Evolutionary conservation across 2,329 filamentous ascomycete species (phyloP).

Genomic region (Fusarium nematophilum): DNA sequence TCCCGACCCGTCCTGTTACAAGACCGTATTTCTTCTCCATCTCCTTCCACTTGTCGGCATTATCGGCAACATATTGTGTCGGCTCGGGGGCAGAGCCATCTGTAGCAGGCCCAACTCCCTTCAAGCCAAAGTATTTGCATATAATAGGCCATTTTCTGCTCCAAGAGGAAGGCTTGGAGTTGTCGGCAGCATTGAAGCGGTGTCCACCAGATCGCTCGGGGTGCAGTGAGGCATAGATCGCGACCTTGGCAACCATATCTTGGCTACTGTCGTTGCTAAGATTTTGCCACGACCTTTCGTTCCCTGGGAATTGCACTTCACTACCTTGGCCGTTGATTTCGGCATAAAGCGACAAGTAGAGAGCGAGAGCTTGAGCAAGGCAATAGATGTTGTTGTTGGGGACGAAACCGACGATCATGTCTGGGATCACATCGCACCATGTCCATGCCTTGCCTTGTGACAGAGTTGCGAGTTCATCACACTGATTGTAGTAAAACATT

Average conservation of each 20-base stretch:
- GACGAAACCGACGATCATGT: slow-evolving; percentile 57
- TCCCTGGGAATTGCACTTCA: slow-evolving; percentile 51
- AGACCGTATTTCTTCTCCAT: slow-evolving; percentile 49
- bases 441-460: slow-evolving; percentile 54
- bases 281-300: slow-evolving; percentile 46
- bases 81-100: slow-evolving; percentile 47
- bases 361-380: slow-evolving; percentile 53
- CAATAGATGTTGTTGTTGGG: slow-evolving; percentile 57
- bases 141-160: slow-evolving; percentile 58
- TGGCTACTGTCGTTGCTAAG: slow-evolving; percentile 52
- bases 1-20: slow-evolving; percentile 46
- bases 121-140: slow-evolving; percentile 58
- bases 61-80: slow-evolving; percentile 46
- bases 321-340: slow-evolving; percentile 51
- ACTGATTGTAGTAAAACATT: slow-evolving; percentile 60
- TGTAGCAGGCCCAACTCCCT: slow-evolving; percentile 49
- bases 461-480: slow-evolving; percentile 51
- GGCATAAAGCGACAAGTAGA: slow-evolving; percentile 52
- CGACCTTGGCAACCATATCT: slow-evolving; percentile 53
- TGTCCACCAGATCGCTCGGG: slow-evolving; percentile 52
- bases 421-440: slow-evolving; percentile 57
- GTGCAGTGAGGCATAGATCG: slow-evolving; percentile 54
- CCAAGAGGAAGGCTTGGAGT: slow-evolving; percentile 51
- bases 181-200: slow-evolving; percentile 57
- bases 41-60: slow-evolving; percentile 46